Conservation (phyloP, 176 grass and related monocot genomes). For the Oryza rufipogon region DNA sequence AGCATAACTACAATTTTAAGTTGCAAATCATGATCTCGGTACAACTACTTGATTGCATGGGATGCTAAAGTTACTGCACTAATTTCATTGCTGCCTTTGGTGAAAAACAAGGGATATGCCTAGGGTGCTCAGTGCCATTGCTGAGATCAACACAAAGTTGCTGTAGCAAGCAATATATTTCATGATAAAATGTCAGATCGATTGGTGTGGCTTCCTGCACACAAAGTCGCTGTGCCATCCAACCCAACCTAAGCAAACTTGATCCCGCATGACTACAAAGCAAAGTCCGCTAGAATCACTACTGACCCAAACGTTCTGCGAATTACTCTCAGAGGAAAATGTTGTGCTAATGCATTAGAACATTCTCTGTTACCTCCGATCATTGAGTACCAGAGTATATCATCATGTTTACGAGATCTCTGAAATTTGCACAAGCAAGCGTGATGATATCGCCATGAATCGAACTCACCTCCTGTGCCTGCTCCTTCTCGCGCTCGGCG, state of each 20-base stretch:
- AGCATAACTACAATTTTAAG: background rate
- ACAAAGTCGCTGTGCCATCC: background rate
- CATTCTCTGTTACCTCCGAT: background rate
- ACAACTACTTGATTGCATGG: background rate
- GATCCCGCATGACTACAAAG: background rate
- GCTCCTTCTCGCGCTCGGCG: conserved; percentile 85
- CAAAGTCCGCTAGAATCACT: background rate
- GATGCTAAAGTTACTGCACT: background rate
- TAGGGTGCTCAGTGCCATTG: background rate
- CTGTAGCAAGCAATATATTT: conserved; percentile 1
- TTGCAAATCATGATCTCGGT: background rate
- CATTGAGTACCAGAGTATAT: background rate
- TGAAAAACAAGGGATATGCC: background rate
- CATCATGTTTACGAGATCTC: background rate
- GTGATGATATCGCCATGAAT: background rate
- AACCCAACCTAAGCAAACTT: background rate
- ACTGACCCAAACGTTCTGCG: background rate
- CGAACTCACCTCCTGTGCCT: conserved; percentile 69
- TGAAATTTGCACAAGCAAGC: background rate
- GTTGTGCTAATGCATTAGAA: background rate
- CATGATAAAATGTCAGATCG: conserved; percentile 4
- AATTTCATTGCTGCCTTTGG: background rate
- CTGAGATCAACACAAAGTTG: conserved; percentile 22
- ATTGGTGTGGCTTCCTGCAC: background rate
- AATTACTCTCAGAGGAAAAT: background rate